Percentiles rank a stretch among this genome's conserved stretches.
phyloP scores from a whole-genome alignment of 2,329 filamentous ascomycete genomes.

The Beauveria caledonica region DNA sequence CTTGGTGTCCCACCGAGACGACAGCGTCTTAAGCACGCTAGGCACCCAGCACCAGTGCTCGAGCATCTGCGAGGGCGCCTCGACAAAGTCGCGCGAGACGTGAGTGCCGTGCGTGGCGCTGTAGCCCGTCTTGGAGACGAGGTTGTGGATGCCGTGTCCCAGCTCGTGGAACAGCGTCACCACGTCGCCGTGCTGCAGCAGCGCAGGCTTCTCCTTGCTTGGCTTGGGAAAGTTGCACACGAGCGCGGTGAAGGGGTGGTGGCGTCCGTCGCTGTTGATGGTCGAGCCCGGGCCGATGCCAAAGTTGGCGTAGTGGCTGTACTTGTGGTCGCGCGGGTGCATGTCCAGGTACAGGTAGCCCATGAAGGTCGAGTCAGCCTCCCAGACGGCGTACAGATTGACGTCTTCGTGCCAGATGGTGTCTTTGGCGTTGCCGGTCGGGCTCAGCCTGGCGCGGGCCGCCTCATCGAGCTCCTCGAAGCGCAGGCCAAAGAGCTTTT shows the following conservation, averaged over 20 bases:
- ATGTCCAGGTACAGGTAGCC: constrained; percentile 80
- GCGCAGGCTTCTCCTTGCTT: constrained; percentile 63
- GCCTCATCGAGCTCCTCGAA: constrained; percentile 65
- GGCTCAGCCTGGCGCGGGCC: constrained; percentile 55
- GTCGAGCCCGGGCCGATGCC: constrained; percentile 67
- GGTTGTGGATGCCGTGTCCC: constrained; percentile 27
- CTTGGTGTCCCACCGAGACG: constrained; percentile 36
- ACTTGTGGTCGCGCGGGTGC: constrained; percentile 73
- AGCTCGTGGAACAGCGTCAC: constrained; percentile 67
- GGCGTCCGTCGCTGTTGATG: constrained; percentile 56
- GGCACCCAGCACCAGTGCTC: constrained; percentile 33
- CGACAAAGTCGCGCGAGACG: constrained; percentile 28
- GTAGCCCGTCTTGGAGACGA: constrained; percentile 26
- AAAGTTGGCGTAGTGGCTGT: constrained; percentile 83
- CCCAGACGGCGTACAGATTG: constrained; percentile 73
- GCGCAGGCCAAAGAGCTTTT: constrained; percentile 24
- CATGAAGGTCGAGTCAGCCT: constrained; percentile 65
- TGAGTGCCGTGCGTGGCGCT: constrained; percentile 27
- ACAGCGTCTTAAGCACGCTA: constrained; percentile 28
- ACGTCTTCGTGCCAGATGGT: constrained; percentile 79
- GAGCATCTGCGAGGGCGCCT: constrained; percentile 32
- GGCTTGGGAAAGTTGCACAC: constrained; percentile 85
- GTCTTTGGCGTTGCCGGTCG: constrained; percentile 59
- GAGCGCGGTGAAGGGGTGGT: constrained; percentile 70
- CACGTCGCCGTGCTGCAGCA: constrained; percentile 77